phyloP scores from a whole-genome alignment of 306 rosid genomes.

The Sindora glabra region DNA sequence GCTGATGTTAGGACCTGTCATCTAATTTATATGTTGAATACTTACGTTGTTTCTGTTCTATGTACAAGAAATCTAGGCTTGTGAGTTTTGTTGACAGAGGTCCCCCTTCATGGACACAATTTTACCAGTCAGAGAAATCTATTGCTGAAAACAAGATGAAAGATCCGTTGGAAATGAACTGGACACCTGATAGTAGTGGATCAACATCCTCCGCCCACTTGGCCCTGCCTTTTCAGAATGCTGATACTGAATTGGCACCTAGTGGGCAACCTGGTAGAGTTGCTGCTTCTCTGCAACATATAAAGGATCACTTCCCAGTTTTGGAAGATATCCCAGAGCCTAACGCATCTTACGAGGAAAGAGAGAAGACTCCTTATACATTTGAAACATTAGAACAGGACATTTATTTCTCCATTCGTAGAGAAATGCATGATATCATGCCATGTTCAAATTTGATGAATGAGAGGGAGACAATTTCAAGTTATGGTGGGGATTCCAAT shows the following conservation, averaged over 20 bases:
- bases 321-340: constrained; percentile 43
- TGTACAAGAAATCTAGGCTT: constrained; percentile 77
- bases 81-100: constrained; percentile 72
- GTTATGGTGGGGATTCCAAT: constrained; percentile 30
- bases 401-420: constrained; percentile 45
- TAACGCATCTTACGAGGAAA: constrained; percentile 25
- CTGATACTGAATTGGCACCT: constrained; percentile 40
- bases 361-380: constrained; percentile 23
- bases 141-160: constrained; percentile 22
- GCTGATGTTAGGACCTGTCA: background rate
- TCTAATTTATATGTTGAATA: constrained; percentile 7
- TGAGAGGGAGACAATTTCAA: constrained; percentile 19
- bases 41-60: background rate
- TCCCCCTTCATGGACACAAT: constrained; percentile 69
- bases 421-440: constrained; percentile 35
- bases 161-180: constrained; percentile 28
- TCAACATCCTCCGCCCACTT: constrained; percentile 30
- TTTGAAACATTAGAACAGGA: constrained; percentile 66
- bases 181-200: constrained; percentile 28
- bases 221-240: constrained; percentile 44
- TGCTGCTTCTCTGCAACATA: constrained; percentile 31
- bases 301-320: constrained; percentile 51
- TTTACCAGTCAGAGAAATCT: constrained; percentile 36
- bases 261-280: constrained; percentile 55
- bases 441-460: constrained; percentile 16